A percentile compares a stretch with the other conserved stretches of the same genome.
phyloP scores from a whole-genome alignment of 202 grass and related monocot species.

The Saccharum hybrid region DNA sequence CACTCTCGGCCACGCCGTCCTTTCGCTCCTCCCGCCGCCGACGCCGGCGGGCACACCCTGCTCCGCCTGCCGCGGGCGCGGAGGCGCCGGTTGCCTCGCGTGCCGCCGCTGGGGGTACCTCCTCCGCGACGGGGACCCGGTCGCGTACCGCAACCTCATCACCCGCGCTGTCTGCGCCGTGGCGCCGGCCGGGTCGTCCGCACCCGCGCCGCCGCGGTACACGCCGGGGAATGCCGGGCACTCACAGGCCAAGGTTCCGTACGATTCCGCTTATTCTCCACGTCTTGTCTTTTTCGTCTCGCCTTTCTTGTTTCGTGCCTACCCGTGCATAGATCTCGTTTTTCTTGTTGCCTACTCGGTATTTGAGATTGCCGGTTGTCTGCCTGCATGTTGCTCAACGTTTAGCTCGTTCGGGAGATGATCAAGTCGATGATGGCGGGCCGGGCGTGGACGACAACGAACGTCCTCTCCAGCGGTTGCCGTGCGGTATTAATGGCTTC shows the following conservation, averaged over 20 bases:
- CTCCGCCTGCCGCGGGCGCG: slow-evolving; percentile 42
- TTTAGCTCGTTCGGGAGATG: slow-evolving; percentile 39
- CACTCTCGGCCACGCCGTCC: slow-evolving; percentile 43
- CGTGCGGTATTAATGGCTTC: slow-evolving; percentile 27
- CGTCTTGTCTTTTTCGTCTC: neutral
- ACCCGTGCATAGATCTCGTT: neutral
- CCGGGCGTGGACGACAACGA: neutral
- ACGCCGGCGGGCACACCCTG: slow-evolving; percentile 20
- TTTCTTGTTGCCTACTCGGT: neutral
- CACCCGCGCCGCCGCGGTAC: slow-evolving; percentile 47
- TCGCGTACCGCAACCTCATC: slow-evolving; percentile 55
- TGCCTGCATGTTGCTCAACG: slow-evolving; percentile 33
- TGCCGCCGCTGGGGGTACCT: slow-evolving; percentile 51
- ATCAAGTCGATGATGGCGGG: slow-evolving; percentile 34
- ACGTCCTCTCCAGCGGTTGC: slow-evolving; percentile 39
- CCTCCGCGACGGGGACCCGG: slow-evolving; percentile 50
- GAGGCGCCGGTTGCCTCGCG: slow-evolving; percentile 46
- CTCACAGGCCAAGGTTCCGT: slow-evolving; percentile 44
- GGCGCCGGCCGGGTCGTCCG: neutral
- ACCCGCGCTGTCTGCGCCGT: slow-evolving; percentile 57
- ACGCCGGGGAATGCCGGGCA: slow-evolving; percentile 38
- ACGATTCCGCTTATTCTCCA: neutral
- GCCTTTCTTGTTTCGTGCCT: neutral
- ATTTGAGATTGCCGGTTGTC: slow-evolving; percentile 15
- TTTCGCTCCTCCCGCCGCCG: slow-evolving; percentile 50